These are phyloP conservation scores for Acacia melanoxylon DNA, from an alignment of 306 rosid species.

Conservation along the genomic window DNA sequence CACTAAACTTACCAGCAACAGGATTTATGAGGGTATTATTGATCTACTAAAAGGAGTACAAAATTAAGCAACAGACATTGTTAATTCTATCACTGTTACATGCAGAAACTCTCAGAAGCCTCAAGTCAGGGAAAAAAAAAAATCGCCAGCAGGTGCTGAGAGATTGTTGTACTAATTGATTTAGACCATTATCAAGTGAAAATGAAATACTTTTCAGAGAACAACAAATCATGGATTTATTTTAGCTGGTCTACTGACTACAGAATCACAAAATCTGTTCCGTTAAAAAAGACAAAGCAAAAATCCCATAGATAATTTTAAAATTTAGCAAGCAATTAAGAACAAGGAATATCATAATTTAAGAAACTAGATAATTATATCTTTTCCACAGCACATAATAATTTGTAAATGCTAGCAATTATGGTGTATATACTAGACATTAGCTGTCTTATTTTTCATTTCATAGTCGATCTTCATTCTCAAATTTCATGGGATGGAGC, in stretches of 20 bases:
- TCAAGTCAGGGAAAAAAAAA: too few relatives aligned
- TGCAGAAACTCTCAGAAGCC: too few relatives aligned
- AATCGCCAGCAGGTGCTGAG: not conserved
- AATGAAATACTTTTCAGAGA: conserved; percentile 11
- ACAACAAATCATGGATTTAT: not conserved
- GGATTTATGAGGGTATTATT: too few relatives aligned
- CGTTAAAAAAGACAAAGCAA: not conserved
- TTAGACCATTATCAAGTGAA: conserved; percentile 13
- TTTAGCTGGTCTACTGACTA: not conserved
- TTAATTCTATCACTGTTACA: not conserved
- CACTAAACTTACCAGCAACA: not conserved
- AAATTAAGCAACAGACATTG: not conserved
- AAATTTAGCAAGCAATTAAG: conserved; percentile 18
- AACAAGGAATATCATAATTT: not conserved
- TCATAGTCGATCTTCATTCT: too few relatives aligned
- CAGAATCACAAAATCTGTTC: not conserved
- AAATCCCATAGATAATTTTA: not conserved
- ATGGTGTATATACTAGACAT: too few relatives aligned
- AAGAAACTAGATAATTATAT: too few relatives aligned
- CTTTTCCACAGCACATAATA: too few relatives aligned
- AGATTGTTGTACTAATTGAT: conserved; percentile 12
- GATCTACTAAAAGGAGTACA: not conserved
- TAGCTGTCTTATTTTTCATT: too few relatives aligned
- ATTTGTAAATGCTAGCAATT: too few relatives aligned
- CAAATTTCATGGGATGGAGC: too few relatives aligned